phyloP scores from a whole-genome alignment of 129 eudicot species.

The Pseudognaphalium luteoalbum region DNA sequence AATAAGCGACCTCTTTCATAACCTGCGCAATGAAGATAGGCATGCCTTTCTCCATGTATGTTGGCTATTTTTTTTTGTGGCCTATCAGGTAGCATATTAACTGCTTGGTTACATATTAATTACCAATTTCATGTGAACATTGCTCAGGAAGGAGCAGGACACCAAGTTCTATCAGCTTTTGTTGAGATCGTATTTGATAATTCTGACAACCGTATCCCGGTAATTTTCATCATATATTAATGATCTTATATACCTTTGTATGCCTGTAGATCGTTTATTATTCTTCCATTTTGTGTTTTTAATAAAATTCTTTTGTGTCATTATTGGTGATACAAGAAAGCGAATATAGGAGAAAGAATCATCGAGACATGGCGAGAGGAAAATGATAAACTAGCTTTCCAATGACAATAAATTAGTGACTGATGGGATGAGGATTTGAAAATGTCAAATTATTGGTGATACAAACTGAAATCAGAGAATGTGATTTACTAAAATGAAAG shows the following conservation, averaged over 20 bases:
- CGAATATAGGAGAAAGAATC: conserved; percentile 3
- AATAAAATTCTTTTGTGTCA: no score
- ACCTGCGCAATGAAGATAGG: conserved; percentile 88
- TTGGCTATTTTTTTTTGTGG: conserved; percentile 10
- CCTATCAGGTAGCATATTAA: conserved; percentile 5
- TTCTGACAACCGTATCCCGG: conserved; percentile 95
- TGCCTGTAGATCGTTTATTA: background rate
- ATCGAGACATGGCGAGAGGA: background rate
- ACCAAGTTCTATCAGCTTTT: conserved; percentile 93
- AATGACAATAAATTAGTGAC: background rate
- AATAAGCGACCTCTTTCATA: conserved; percentile 92
- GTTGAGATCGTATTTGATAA: conserved; percentile 98
- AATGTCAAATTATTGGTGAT: conserved; percentile 2
- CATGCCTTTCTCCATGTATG: conserved; percentile 96
- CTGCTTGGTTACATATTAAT: conserved; percentile 10
- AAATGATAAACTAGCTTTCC: conserved; percentile 16
- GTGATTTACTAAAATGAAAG: background rate
- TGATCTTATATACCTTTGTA: background rate
- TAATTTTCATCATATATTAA: conserved; percentile 33
- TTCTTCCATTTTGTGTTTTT: background rate
- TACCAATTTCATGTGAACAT: conserved; percentile 8
- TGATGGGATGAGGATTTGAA: background rate
- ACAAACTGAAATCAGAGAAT: background rate
- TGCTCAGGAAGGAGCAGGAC: conserved; percentile 96
- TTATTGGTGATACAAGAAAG: conserved; percentile 4